These are phyloP conservation scores for Flaveria sonorensis DNA, from an alignment of 129 eudicot species.

Conservation along the genomic window DNA sequence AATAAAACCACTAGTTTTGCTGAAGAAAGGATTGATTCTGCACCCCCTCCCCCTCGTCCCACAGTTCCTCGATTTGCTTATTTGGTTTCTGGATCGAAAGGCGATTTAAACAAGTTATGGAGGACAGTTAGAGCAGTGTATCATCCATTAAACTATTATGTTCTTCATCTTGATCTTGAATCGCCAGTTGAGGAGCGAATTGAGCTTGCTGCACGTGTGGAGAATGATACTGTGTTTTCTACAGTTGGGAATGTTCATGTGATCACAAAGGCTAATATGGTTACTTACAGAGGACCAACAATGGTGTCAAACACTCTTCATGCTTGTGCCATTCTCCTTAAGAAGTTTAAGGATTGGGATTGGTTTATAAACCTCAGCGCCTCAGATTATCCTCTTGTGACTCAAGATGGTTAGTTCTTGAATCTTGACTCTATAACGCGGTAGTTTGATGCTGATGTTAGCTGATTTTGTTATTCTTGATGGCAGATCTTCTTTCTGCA, in stretches of 20 bases:
- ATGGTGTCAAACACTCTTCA: slow-evolving; percentile 93
- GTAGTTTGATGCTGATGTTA: neutral
- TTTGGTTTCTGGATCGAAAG: slow-evolving; percentile 83
- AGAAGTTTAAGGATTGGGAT: slow-evolving; percentile 71
- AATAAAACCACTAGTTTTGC: slow-evolving; percentile 47
- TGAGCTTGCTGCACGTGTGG: slow-evolving; percentile 71
- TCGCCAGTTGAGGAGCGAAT: slow-evolving; percentile 66
- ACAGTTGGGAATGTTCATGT: slow-evolving; percentile 67
- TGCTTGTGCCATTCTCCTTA: slow-evolving; percentile 88
- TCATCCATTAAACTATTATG: slow-evolving; percentile 86
- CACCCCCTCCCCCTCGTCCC: slow-evolving; percentile 56
- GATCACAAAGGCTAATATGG: slow-evolving; percentile 78
- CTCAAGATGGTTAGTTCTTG: slow-evolving; percentile 78
- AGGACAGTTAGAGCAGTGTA: slow-evolving; percentile 72
- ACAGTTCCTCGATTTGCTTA: slow-evolving; percentile 88
- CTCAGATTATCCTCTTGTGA: slow-evolving; percentile 90
- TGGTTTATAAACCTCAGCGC: slow-evolving; percentile 96
- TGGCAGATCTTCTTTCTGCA: slow-evolving; percentile 71
- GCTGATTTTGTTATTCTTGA: slow-evolving; percentile 22
- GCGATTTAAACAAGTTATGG: slow-evolving; percentile 83
- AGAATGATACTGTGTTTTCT: slow-evolving; percentile 56
- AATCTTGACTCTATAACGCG: neutral
- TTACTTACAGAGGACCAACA: slow-evolving; percentile 92
- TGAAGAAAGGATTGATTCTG: slow-evolving; percentile 36
- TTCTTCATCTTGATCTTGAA: slow-evolving; percentile 88